Evolutionary conservation across 163 green algal species (phyloP).

Genomic region (Scenedesmus sp.): DNA sequence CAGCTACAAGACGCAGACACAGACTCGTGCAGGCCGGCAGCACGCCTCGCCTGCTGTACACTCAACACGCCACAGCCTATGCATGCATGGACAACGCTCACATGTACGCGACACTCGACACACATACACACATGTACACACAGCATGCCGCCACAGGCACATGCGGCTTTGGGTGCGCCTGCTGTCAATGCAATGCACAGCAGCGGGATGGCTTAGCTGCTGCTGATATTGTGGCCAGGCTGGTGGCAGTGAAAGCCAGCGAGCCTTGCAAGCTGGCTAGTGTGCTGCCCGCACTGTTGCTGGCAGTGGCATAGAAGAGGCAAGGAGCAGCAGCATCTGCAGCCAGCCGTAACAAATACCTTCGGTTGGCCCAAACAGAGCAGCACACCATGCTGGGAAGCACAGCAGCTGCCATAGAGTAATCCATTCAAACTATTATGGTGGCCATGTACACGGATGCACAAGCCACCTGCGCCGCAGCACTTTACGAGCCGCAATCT

Average conservation of each 20-base stretch:
- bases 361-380: background rate
- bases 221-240: background rate
- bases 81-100: slow-evolving; percentile 2
- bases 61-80: background rate
- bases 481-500: background rate
- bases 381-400: background rate
- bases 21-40: background rate
- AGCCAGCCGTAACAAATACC: background rate
- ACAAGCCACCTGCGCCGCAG: background rate
- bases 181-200: background rate
- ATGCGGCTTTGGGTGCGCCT: background rate
- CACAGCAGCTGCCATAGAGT: background rate
- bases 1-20: background rate
- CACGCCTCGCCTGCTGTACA: background rate
- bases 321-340: background rate
- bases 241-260: background rate
- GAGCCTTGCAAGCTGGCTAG: background rate
- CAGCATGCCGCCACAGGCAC: background rate
- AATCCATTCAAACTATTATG: background rate
- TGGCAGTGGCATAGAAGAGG: background rate
- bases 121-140: background rate
- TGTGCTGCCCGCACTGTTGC: background rate
- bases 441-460: background rate
- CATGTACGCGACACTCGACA: background rate
- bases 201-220: background rate